A percentile compares a stretch with the other conserved stretches of the same genome.
These are phyloP conservation scores for Styphnolobium japonicum DNA, from an alignment of 306 rosid species.

Conservation along the genomic window DNA sequence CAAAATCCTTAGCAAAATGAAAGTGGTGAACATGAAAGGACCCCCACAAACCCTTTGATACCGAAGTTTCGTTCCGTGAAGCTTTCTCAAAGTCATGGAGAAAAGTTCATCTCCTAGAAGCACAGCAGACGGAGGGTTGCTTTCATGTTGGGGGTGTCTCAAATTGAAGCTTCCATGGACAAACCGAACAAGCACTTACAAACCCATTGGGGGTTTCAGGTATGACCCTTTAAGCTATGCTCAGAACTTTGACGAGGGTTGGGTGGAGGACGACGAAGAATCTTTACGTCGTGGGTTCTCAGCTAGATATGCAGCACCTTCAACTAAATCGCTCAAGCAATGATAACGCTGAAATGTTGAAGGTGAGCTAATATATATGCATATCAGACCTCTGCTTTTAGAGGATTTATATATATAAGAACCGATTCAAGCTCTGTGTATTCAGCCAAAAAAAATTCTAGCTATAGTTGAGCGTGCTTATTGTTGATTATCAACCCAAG, in stretches of 20 bases:
- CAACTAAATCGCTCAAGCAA: slow-evolving; percentile 35
- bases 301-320: slow-evolving; percentile 65
- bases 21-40: neutral
- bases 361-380: neutral
- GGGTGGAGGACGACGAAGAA: slow-evolving; percentile 45
- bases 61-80: slow-evolving; percentile 28
- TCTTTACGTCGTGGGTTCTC: slow-evolving; percentile 50
- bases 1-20: slow-evolving; percentile 36
- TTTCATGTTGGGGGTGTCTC: slow-evolving; percentile 77
- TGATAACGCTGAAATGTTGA: neutral
- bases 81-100: slow-evolving; percentile 39
- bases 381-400: neutral
- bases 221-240: slow-evolving; percentile 86
- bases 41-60: neutral
- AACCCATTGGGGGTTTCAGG: slow-evolving; percentile 36
- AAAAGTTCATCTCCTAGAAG: slow-evolving; percentile 39
- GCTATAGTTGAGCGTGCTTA: neutral
- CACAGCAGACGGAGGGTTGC: slow-evolving; percentile 23
- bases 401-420: neutral
- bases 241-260: slow-evolving; percentile 79
- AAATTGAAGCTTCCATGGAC: slow-evolving; percentile 68
- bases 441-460: neutral
- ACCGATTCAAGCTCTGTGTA: neutral
- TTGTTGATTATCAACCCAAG: neutral
- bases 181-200: slow-evolving; percentile 19